A percentile compares a stretch with the other conserved stretches of the same genome.
Evolutionary conservation across 768 basidiomycete genomes (phyloP).

Genomic region (Psilocybe azurescens): DNA sequence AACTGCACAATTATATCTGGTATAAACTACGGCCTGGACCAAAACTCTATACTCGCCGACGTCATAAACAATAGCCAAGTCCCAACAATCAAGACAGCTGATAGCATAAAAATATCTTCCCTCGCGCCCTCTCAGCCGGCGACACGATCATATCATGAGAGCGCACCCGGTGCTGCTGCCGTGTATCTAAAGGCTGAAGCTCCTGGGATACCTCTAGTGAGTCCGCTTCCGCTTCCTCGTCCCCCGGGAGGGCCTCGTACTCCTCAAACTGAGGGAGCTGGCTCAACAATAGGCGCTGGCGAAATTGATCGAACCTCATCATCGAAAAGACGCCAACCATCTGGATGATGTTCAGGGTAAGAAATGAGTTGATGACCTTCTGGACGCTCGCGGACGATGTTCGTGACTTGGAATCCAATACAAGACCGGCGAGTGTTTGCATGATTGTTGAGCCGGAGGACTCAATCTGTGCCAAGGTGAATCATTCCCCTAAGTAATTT

Average conservation of each 20-base stretch:
- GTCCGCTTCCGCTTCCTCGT: slow-evolving; percentile 1
- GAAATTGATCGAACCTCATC: slow-evolving; percentile 14
- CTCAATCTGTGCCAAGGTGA: slow-evolving; percentile 7
- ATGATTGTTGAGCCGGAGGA: slow-evolving; percentile 17
- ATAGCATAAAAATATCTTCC: slow-evolving; percentile 12
- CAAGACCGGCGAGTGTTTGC: slow-evolving; percentile 15
- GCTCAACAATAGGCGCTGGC: background rate
- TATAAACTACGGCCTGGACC: background rate
- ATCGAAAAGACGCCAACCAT: slow-evolving; percentile 10
- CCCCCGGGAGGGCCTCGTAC: slow-evolving; percentile 8
- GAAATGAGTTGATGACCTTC: slow-evolving; percentile 16
- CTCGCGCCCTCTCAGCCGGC: slow-evolving; percentile 4
- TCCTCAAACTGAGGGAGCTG: slow-evolving; percentile 2
- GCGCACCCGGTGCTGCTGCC: background rate
- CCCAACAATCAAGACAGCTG: slow-evolving; percentile 3
- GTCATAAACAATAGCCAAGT: slow-evolving; percentile 13
- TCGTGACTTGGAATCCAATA: slow-evolving; percentile 8
- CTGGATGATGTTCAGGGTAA: slow-evolving; percentile 15
- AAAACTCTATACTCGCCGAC: slow-evolving; percentile 11
- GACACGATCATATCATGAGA: slow-evolving; percentile 3
- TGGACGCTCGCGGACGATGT: slow-evolving; percentile 9
- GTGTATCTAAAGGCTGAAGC: background rate
- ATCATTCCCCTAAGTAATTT: background rate
- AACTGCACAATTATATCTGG: no score
- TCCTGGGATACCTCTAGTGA: slow-evolving; percentile 5